Base-by-base conservation (phyloP, 257 asterid species). In the Solanum virginianum region DNA sequence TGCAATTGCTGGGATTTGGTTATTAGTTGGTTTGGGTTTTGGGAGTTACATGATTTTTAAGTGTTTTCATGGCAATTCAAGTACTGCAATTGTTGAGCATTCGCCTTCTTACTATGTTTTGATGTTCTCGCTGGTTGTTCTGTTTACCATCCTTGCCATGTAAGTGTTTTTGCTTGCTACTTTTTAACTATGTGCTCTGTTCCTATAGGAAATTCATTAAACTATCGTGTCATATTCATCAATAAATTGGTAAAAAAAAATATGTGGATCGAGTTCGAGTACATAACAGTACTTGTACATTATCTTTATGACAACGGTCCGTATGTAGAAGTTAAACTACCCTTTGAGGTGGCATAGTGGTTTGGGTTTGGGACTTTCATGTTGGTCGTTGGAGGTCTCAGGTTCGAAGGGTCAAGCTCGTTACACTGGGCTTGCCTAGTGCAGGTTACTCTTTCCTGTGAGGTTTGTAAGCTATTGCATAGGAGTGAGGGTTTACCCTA, bases 1-100 rank as follows among this genome's bases (percentile, higher is more conserved):
- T 85, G 90, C 90, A 24, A 86, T 92, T 79, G 92, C 92, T 10
- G 93, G 92, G 15, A 65, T 90, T 41, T 92, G 94, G 96, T 56
- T 92, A 53, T 66, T 90, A 20, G 59, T 83, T 53, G 93, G 94
- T 11, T n/a, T 92, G 80, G 91, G 91, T 54, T 68, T 87, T 85
- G 92, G 89, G 72, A 62, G 87, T 84, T 92, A 85, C 82, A 36
- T 90, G 43, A 45, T 85, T 82, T 12, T 83, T 29, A 91, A 86
- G 90, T 84, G 77, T 59, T 83, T 55, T 49, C 80, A 36, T 39
- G 90, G 89, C 60, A 79, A 51, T 26, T 26, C 89, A 51, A 26
- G 1, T 65, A 71, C 88, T 62, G 81, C 87, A 12, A 32, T 86
- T 22, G 83, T 56, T n/a, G 80, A 89, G 45, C 85, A 79, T 20